phyloP scores from a whole-genome alignment of 148 eudicot species.

The Fallopia convolvulus region DNA sequence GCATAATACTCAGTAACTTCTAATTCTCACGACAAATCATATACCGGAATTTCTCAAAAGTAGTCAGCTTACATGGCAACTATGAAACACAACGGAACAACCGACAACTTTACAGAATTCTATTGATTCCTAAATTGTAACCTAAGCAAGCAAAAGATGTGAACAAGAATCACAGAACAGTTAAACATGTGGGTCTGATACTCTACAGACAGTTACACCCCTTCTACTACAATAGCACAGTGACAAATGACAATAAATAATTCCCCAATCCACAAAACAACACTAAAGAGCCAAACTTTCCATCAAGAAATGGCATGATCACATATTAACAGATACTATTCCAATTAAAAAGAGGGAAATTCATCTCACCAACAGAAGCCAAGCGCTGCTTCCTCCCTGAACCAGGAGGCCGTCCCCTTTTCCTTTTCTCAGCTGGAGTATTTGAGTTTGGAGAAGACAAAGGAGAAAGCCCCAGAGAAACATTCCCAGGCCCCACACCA shows the following conservation, averaged over 20 bases:
- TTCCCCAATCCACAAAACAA: neutral
- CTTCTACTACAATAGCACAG: neutral
- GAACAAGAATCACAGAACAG: neutral
- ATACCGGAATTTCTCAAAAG: neutral
- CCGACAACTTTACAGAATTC: neutral
- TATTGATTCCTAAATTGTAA: neutral
- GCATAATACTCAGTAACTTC: neutral
- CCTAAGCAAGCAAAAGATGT: neutral
- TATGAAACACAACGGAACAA: neutral
- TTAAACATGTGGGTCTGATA: constrained; percentile 1
- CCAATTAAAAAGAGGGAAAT: neutral
- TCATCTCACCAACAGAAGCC: constrained; percentile 64
- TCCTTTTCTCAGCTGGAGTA: constrained; percentile 31
- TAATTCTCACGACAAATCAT: neutral
- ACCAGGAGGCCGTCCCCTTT: constrained; percentile 82
- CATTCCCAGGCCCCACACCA: constrained; percentile 21
- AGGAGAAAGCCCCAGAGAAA: constrained; percentile 58
- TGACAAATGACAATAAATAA: neutral
- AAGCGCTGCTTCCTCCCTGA: constrained; percentile 89
- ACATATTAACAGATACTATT: neutral
- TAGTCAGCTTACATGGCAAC: neutral
- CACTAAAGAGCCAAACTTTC: neutral
- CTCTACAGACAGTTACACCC: neutral
- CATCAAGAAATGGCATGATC: neutral
- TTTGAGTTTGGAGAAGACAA: constrained; percentile 40